Base-by-base conservation (phyloP, 805 yeast species). In the Schwanniomyces occidentalis region DNA sequence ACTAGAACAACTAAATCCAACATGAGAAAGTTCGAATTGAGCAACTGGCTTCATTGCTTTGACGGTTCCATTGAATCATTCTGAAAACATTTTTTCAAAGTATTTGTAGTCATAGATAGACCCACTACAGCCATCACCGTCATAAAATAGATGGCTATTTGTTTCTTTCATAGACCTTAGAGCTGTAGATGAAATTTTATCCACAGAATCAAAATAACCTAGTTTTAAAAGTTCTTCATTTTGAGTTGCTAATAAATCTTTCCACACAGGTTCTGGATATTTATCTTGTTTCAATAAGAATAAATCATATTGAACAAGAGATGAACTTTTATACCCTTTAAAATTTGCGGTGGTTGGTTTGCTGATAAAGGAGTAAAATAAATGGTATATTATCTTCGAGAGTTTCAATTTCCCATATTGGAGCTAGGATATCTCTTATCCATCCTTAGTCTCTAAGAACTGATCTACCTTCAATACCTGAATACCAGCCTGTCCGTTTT, bases 401-500 rank as follows among this genome's bases (percentile, higher is more conserved):
- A n/a, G n/a, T n/a, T n/a, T n/a, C n/a, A n/a, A n/a, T n/a, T n/a
- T n/a, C n/a, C n/a, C n/a, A n/a, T n/a, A n/a, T n/a, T n/a, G n/a
- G n/a, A n/a, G n/a, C n/a, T n/a, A n/a, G n/a, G n/a, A n/a, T n/a
- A n/a, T n/a, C n/a, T n/a, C n/a, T n/a, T n/a, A n/a, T 49, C 66
- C 66, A 28, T 60, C 64, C 16, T 42, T 44, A 9, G 62, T 49
- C 12, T 47, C 35, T 15, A 52, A 41, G 30, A 58, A 60, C 26
- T 56, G 49, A 30, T 58, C 59, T 13, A 37, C 45, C 7, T 52
- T 55, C 19, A 56, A 46, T 7, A 54, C 57, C 25, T 50, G 53
- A 15, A 52, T 51, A 21, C 66, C 66, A 17, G 66, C 64, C 43
- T 60, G 66, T 20, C 51, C 42, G 25, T 48, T 37, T 26, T 56